These are phyloP conservation scores for Mariannaea elegans DNA, from an alignment of 2,329 filamentous ascomycete species.

Conservation along the genomic window DNA sequence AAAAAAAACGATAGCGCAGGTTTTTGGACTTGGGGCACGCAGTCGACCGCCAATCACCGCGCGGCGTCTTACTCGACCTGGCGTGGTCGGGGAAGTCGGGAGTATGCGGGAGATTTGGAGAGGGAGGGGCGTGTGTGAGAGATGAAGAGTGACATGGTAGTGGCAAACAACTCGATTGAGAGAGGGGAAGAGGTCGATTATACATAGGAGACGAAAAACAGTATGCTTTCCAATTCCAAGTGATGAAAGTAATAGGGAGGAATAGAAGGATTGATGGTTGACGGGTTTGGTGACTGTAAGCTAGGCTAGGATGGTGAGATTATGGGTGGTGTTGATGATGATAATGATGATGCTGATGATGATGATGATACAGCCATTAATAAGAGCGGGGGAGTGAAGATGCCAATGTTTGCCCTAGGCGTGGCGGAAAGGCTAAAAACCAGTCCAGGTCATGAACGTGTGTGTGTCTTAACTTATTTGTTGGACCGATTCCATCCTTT, in stretches of 20 bases:
- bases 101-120: constrained; percentile 23
- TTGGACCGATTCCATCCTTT: constrained; percentile 1
- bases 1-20: constrained; percentile 14
- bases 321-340: neutral
- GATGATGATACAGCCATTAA: neutral
- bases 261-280: neutral
- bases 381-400: constrained; percentile 3
- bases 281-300: neutral
- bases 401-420: constrained; percentile 15
- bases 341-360: constrained; percentile 9
- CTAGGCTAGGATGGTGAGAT: neutral
- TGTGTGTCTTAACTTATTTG: constrained; percentile 9
- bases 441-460: constrained; percentile 5
- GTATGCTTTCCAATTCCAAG: no score
- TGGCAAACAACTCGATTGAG: neutral
- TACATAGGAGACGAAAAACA: no score
- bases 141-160: neutral
- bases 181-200: neutral
- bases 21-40: neutral
- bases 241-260: neutral
- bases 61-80: constrained; percentile 15
- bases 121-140: neutral
- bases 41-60: constrained; percentile 15
- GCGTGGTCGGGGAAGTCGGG: constrained; percentile 18
- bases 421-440: constrained; percentile 22